These are phyloP conservation scores for Solanum hybrid DNA, from an alignment of 305 asterid genomes.

Conservation along the genomic window DNA sequence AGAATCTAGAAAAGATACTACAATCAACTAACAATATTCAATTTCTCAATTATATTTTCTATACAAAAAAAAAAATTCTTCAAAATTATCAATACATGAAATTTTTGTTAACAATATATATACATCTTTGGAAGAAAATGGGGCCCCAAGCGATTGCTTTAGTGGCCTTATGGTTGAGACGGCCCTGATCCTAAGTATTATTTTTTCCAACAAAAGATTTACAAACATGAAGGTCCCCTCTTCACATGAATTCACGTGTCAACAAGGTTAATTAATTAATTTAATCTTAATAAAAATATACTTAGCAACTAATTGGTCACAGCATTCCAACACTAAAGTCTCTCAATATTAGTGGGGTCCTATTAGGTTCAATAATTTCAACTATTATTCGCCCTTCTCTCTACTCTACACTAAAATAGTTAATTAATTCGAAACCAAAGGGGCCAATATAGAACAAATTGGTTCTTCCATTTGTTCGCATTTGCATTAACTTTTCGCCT, in stretches of 20 bases:
- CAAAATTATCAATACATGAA: too few species aligned
- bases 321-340: conserved; percentile 26
- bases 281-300: conserved; percentile 9
- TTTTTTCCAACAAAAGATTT: neutral
- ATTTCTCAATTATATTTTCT: too few species aligned
- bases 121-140: too few species aligned
- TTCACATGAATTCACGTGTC: conserved; percentile 62
- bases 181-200: neutral
- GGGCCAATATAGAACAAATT: conserved; percentile 13
- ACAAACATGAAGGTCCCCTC: conserved; percentile 43
- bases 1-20: too few species aligned
- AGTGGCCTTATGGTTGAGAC: too few species aligned
- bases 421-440: neutral
- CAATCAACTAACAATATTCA: too few species aligned
- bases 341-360: conserved; percentile 23
- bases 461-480: conserved; percentile 22
- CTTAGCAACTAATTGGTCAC: conserved; percentile 15
- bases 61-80: too few species aligned
- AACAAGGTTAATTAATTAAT: conserved; percentile 11
- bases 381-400: neutral
- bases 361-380: conserved; percentile 31
- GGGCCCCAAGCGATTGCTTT: too few species aligned
- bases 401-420: neutral
- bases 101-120: too few species aligned
- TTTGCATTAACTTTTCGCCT: conserved; percentile 11